Percentiles rank a stretch among this genome's conserved stretches.
Conservation (phyloP, 1,284 basidiomycete species). For the Porodaedalea pini region DNA sequence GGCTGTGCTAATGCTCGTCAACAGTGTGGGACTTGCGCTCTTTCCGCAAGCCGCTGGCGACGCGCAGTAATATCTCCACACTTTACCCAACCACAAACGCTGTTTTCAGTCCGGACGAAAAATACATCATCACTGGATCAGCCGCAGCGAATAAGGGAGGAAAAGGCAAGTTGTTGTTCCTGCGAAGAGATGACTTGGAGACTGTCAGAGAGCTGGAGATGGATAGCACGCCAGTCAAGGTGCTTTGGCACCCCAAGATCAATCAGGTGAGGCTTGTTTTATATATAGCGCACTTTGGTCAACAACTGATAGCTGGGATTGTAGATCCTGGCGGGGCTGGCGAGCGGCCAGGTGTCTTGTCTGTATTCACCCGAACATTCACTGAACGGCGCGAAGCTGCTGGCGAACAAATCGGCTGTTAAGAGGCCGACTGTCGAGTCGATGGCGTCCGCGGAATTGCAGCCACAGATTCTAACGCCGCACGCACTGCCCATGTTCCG, state of each 20-base stretch:
- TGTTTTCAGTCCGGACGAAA: constrained; percentile 89
- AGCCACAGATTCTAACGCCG: constrained; percentile 79
- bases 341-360: constrained; percentile 86
- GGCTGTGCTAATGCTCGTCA: constrained; percentile 23
- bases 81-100: constrained; percentile 90
- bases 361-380: constrained; percentile 88
- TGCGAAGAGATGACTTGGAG: constrained; percentile 66
- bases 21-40: constrained; percentile 91
- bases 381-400: constrained; percentile 86
- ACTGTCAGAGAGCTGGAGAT: constrained; percentile 62
- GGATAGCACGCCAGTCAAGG: constrained; percentile 79
- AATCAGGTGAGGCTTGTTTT: constrained; percentile 69
- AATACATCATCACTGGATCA: constrained; percentile 80
- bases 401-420: constrained; percentile 73
- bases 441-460: constrained; percentile 73
- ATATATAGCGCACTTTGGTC: neutral
- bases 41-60: constrained; percentile 82
- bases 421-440: constrained; percentile 75
- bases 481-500: constrained; percentile 87
- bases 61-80: constrained; percentile 63
- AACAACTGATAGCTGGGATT: constrained; percentile 14
- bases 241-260: constrained; percentile 94
- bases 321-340: constrained; percentile 81
- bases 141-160: constrained; percentile 61
- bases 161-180: constrained; percentile 70